A percentile compares a stretch with the other conserved stretches of the same genome.
Evolutionary conservation across 352 stramenopile genomes (phyloP).

Genomic region (Pythium guiyangense): DNA sequence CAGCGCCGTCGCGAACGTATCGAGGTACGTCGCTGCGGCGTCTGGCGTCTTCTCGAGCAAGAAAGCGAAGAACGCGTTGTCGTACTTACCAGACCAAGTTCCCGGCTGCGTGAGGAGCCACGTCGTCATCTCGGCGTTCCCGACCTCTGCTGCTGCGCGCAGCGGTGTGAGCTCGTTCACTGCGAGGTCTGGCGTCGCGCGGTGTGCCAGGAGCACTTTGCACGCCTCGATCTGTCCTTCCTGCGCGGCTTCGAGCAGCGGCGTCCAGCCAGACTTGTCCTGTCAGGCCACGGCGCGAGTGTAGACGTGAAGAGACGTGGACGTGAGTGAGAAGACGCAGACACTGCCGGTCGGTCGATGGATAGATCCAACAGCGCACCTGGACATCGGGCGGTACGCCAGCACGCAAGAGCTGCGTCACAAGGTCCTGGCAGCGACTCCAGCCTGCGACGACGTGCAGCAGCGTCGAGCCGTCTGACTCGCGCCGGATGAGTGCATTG

Average conservation of each 20-base stretch:
- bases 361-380: slow-evolving; percentile 7
- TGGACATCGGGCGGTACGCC: slow-evolving; percentile 31
- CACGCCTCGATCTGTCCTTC: slow-evolving; percentile 52
- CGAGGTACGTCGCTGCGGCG: slow-evolving; percentile 36
- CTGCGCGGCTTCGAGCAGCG: slow-evolving; percentile 55
- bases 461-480: slow-evolving; percentile 47
- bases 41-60: slow-evolving; percentile 48
- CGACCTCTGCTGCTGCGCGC: slow-evolving; percentile 43
- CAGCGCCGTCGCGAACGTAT: slow-evolving; percentile 39
- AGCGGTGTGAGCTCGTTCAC: slow-evolving; percentile 36
- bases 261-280: slow-evolving; percentile 50
- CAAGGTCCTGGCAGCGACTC: slow-evolving; percentile 48
- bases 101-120: slow-evolving; percentile 40
- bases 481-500: slow-evolving; percentile 22
- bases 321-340: background rate
- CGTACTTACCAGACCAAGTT: slow-evolving; percentile 34
- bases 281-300: slow-evolving; percentile 1
- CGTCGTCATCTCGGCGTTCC: slow-evolving; percentile 45
- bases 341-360: too few species aligned
- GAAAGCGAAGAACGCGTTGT: slow-evolving; percentile 45
- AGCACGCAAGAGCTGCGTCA: slow-evolving; percentile 29
- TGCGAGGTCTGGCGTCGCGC: slow-evolving; percentile 33
- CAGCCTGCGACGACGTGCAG: slow-evolving; percentile 52
- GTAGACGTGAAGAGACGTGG: background rate
- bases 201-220: slow-evolving; percentile 34